These are phyloP conservation scores for Ustilago loliicola DNA, from an alignment of 1,284 basidiomycete species.

Conservation along the genomic window DNA sequence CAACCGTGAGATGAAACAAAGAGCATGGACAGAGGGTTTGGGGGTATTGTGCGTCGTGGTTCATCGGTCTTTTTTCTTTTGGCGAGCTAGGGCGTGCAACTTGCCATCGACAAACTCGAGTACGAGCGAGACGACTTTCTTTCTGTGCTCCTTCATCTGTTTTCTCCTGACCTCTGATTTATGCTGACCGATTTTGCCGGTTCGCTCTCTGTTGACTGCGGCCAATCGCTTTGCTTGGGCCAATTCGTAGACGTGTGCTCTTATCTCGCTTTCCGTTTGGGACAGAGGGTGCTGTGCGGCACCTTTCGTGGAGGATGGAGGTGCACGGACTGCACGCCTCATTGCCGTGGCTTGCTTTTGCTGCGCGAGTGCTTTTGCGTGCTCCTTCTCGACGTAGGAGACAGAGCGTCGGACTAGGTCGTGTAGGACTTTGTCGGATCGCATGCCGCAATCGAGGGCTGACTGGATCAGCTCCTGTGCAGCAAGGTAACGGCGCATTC, in stretches of 20 bases:
- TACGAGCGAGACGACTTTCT: slow-evolving; percentile 31
- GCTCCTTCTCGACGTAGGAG: slow-evolving; percentile 25
- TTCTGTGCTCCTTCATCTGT: slow-evolving; percentile 28
- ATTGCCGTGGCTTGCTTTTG: neutral
- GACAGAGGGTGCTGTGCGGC: neutral
- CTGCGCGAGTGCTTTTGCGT: slow-evolving; percentile 4
- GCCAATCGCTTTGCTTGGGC: slow-evolving; percentile 16
- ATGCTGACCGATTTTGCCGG: slow-evolving; percentile 4
- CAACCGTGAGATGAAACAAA: slow-evolving; percentile 4
- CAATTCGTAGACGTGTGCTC: slow-evolving; percentile 23
- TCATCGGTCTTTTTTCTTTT: neutral
- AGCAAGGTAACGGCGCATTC: slow-evolving; percentile 24
- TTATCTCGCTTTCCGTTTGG: neutral
- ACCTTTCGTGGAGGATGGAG: neutral
- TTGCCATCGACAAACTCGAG: slow-evolving; percentile 39
- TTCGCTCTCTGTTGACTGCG: slow-evolving; percentile 6
- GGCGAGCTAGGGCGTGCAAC: slow-evolving; percentile 19
- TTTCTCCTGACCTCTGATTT: neutral
- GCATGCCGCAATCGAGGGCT: slow-evolving; percentile 32
- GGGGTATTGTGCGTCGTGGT: neutral
- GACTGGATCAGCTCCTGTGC: slow-evolving; percentile 43
- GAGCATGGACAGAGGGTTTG: neutral
- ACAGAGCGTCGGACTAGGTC: slow-evolving; percentile 26
- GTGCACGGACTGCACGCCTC: neutral
- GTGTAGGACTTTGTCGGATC: slow-evolving; percentile 34